A percentile compares a stretch with the other conserved stretches of the same genome.
phyloP scores from a whole-genome alignment of 495 filamentous ascomycete species.

The Tuber melanosporum region DNA sequence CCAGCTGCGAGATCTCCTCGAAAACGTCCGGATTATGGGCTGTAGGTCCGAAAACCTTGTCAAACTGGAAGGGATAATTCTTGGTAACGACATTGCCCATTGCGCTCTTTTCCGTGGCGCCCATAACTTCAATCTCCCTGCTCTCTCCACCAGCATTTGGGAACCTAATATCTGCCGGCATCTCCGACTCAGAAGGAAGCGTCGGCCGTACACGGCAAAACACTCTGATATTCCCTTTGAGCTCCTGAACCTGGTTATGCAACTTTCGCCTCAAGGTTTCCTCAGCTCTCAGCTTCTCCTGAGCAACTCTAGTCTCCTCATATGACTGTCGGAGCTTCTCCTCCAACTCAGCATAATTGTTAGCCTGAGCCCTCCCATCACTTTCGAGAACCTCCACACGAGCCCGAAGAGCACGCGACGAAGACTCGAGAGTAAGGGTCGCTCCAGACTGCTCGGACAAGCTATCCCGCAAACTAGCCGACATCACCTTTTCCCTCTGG shows the following conservation, averaged over 20 bases:
- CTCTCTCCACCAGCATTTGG: slow-evolving; percentile 70
- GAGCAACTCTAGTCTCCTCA: slow-evolving; percentile 58
- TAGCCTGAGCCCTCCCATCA: slow-evolving; percentile 74
- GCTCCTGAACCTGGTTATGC: slow-evolving; percentile 94
- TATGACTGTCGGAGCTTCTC: slow-evolving; percentile 69
- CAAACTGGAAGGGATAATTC: slow-evolving; percentile 81
- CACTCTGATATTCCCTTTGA: slow-evolving; percentile 98
- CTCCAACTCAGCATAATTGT: slow-evolving; percentile 70
- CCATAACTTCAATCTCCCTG: slow-evolving; percentile 76
- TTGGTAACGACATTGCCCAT: slow-evolving; percentile 67
- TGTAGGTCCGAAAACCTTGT: slow-evolving; percentile 78
- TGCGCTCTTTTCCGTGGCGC: slow-evolving; percentile 75
- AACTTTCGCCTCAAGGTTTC: slow-evolving; percentile 86
- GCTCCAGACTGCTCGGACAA: slow-evolving; percentile 59
- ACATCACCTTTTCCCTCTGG: slow-evolving; percentile 55
- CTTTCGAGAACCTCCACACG: slow-evolving; percentile 84
- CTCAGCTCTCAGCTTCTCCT: slow-evolving; percentile 80
- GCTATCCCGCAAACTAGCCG: slow-evolving; percentile 53
- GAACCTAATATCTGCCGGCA: slow-evolving; percentile 64
- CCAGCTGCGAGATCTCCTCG: slow-evolving; percentile 92
- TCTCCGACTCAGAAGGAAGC: slow-evolving; percentile 49
- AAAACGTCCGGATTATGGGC: slow-evolving; percentile 82
- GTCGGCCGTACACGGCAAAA: slow-evolving; percentile 94
- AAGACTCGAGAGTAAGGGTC: slow-evolving; percentile 63
- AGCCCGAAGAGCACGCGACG: slow-evolving; percentile 64